These are phyloP conservation scores for Saccharomyces hybrid DNA, from an alignment of 1,139 yeast species.

Conservation along the genomic window DNA sequence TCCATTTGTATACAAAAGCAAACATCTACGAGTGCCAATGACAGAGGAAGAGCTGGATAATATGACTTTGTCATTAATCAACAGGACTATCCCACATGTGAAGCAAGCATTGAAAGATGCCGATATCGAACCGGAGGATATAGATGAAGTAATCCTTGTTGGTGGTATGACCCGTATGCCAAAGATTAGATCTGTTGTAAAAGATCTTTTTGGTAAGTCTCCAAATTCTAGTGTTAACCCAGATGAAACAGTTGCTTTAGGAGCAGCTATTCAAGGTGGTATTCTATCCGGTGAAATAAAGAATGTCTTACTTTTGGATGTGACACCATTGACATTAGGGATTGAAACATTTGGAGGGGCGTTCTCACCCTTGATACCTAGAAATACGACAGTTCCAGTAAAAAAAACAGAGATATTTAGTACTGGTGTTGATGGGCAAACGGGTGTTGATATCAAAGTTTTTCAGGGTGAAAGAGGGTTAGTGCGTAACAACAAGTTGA, in stretches of 20 bases:
- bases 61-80: conserved; percentile 54
- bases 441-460: conserved; percentile 69
- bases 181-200: conserved; percentile 52
- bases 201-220: conserved; percentile 46
- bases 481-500: conserved; percentile 63
- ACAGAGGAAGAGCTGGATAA: conserved; percentile 59
- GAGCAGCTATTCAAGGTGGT: conserved; percentile 83
- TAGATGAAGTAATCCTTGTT: conserved; percentile 65
- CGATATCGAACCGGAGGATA: conserved; percentile 50
- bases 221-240: conserved; percentile 69
- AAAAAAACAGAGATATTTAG: conserved; percentile 66
- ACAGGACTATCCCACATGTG: conserved; percentile 58
- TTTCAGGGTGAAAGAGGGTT: conserved; percentile 74
- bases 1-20: conserved; percentile 50
- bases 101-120: conserved; percentile 66
- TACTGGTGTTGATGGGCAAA: conserved; percentile 82
- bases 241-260: conserved; percentile 78
- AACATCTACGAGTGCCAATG: conserved; percentile 45
- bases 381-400: conserved; percentile 72
- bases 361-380: conserved; percentile 66
- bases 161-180: conserved; percentile 92
- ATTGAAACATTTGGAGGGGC: conserved; percentile 80
- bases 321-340: conserved; percentile 71
- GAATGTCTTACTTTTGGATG: conserved; percentile 69
- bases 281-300: conserved; percentile 62